These are phyloP conservation scores for Backusella mclennaniae DNA, from an alignment of 192 early-diverging fungal species.

Conservation along the genomic window DNA sequence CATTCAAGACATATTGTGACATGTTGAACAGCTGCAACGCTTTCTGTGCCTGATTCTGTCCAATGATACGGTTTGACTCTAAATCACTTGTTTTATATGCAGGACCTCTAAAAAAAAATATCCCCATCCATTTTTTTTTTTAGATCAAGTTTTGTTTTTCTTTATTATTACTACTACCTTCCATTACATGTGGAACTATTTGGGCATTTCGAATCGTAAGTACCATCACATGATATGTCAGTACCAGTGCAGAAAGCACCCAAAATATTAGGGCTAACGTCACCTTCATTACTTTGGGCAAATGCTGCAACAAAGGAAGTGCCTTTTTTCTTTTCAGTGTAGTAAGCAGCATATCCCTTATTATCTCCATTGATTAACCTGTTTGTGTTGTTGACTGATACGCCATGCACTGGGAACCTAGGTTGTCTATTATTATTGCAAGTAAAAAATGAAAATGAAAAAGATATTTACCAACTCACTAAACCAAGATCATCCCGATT, in stretches of 20 bases:
- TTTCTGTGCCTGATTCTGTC: slow-evolving; percentile 29
- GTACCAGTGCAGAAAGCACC: slow-evolving; percentile 33
- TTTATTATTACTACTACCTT: slow-evolving; percentile 9
- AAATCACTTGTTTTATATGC: slow-evolving; percentile 22
- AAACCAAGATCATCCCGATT: slow-evolving; percentile 21
- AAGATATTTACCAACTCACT: slow-evolving; percentile 21
- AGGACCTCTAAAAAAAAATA: slow-evolving; percentile 20
- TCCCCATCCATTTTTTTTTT: background rate
- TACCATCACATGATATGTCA: slow-evolving; percentile 30
- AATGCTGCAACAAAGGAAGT: slow-evolving; percentile 31
- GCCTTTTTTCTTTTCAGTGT: slow-evolving; percentile 16
- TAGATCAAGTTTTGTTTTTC: background rate
- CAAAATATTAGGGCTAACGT: slow-evolving; percentile 34
- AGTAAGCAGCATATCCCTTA: slow-evolving; percentile 35
- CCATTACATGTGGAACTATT: slow-evolving; percentile 20
- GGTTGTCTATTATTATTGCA: no score
- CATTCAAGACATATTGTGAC: background rate
- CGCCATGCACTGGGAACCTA: slow-evolving; percentile 36
- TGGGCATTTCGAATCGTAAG: slow-evolving; percentile 8
- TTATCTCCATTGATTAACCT: slow-evolving; percentile 33
- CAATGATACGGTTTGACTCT: slow-evolving; percentile 38
- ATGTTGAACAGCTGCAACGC: slow-evolving; percentile 18
- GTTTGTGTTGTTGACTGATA: slow-evolving; percentile 34
- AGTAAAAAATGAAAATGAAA: no score
- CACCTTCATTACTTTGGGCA: slow-evolving; percentile 31